A percentile compares a stretch with the other conserved stretches of the same genome.
Evolutionary conservation across 176 grass and related monocot species (phyloP).

Genomic region (Zea mays): Zm-B73-REFERENCE-NAM-5.0 NC_050102.1:51315501-51316000

Average conservation of each 20-base stretch:
- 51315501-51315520: slow-evolving; percentile 28
- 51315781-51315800: slow-evolving; percentile 42
- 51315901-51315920: slow-evolving; percentile 42
- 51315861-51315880: slow-evolving; percentile 46
- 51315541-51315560: slow-evolving; percentile 38
- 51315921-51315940: slow-evolving; percentile 65
- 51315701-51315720: slow-evolving; percentile 54
- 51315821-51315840: slow-evolving; percentile 57
- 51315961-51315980: slow-evolving; percentile 48
- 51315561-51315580: slow-evolving; percentile 46
- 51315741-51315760: slow-evolving; percentile 54
- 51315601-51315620: slow-evolving; percentile 61
- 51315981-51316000: slow-evolving; percentile 56
- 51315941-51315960: slow-evolving; percentile 80
- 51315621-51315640: slow-evolving; percentile 41
- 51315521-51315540: slow-evolving; percentile 25
- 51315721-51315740: slow-evolving; percentile 34
- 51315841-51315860: slow-evolving; percentile 43
- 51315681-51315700: slow-evolving; percentile 44
- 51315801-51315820: slow-evolving; percentile 52
- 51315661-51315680: slow-evolving; percentile 49
- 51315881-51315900: slow-evolving; percentile 51
- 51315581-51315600: slow-evolving; percentile 98
- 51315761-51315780: slow-evolving; percentile 45
- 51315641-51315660: slow-evolving; percentile 44